Conservation (phyloP, 208 protist genomes). For the Balamuthia mandrillaris region DNA sequence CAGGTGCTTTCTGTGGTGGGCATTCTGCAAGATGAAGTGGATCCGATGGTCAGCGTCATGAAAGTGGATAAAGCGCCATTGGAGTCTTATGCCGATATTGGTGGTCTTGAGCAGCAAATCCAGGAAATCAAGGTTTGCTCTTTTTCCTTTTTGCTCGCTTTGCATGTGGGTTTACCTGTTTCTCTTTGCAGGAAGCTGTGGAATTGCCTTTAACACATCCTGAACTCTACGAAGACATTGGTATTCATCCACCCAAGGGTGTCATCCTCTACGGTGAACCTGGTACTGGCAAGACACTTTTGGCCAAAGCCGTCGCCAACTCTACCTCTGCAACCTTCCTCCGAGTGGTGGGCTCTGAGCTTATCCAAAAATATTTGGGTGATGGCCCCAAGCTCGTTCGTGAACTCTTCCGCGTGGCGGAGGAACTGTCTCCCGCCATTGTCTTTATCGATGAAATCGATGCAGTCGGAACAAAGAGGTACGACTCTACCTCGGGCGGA, state of each 20-base stretch:
- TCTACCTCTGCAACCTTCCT: slow-evolving; percentile 99
- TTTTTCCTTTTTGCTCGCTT: too few species aligned
- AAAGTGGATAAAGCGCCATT: slow-evolving; percentile 99
- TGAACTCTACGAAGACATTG: too few species aligned
- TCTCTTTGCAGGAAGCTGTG: too few species aligned
- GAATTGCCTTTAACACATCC: slow-evolving; percentile 99
- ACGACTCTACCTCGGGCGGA: slow-evolving; percentile 95
- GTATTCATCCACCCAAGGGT: too few species aligned
- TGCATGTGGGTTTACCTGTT: too few species aligned
- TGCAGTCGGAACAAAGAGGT: slow-evolving; percentile 98
- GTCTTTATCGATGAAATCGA: slow-evolving; percentile 99
- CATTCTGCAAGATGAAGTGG: slow-evolving; percentile 94
- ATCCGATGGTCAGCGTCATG: slow-evolving; percentile 99
- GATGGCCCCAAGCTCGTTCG: slow-evolving; percentile 99
- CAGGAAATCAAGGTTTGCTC: slow-evolving; percentile 99
- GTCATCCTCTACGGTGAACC: too few species aligned
- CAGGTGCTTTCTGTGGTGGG: slow-evolving; percentile 90
- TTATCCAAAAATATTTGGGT: slow-evolving; percentile 99
- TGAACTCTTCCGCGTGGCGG: slow-evolving; percentile 98
- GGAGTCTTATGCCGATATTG: slow-evolving; percentile 99
- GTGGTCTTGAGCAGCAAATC: slow-evolving; percentile 98
- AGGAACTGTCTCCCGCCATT: slow-evolving; percentile 97
- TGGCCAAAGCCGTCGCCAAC: too few species aligned
- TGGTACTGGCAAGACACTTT: too few species aligned
- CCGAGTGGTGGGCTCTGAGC: slow-evolving; percentile 97